phyloP scores from a whole-genome alignment of 2,329 filamentous ascomycete species.

The Lomentospora prolificans region DNA sequence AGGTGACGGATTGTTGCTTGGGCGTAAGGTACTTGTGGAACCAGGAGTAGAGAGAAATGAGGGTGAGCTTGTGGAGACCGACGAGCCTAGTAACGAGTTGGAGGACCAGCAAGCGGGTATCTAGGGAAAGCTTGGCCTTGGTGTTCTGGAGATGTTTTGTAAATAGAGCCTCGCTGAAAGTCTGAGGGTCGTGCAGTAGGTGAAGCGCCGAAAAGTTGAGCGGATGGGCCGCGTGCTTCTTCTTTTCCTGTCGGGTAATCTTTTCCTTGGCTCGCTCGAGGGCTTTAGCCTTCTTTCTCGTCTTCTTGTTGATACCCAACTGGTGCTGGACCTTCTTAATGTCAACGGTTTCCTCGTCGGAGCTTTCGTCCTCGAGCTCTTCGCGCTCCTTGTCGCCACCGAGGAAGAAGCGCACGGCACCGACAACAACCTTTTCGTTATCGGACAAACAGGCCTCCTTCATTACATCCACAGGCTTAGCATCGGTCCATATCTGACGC shows the following conservation, averaged over 20 bases:
- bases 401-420: slow-evolving; percentile 87
- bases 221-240: slow-evolving; percentile 77
- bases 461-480: slow-evolving; percentile 95
- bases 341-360: slow-evolving; percentile 70
- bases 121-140: slow-evolving; percentile 75
- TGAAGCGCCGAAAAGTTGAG: slow-evolving; percentile 96
- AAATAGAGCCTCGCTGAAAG: slow-evolving; percentile 84
- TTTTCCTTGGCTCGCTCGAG: slow-evolving; percentile 75
- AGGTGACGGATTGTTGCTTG: slow-evolving; percentile 80
- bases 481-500: slow-evolving; percentile 89
- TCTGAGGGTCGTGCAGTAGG: slow-evolving; percentile 86
- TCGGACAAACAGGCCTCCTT: slow-evolving; percentile 82
- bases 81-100: slow-evolving; percentile 87
- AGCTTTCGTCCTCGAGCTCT: slow-evolving; percentile 81
- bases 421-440: slow-evolving; percentile 84
- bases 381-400: slow-evolving; percentile 94
- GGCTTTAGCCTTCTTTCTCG: slow-evolving; percentile 71
- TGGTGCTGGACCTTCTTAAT: slow-evolving; percentile 77
- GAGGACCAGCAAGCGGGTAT: slow-evolving; percentile 81
- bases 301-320: slow-evolving; percentile 91
- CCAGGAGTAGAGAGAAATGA: slow-evolving; percentile 90
- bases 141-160: slow-evolving; percentile 81
- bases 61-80: slow-evolving; percentile 82
- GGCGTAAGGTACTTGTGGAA: slow-evolving; percentile 89
- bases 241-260: slow-evolving; percentile 72